Conservation (phyloP, 176 grass and related monocot genomes). For the Aegilops umbellulata region DNA sequence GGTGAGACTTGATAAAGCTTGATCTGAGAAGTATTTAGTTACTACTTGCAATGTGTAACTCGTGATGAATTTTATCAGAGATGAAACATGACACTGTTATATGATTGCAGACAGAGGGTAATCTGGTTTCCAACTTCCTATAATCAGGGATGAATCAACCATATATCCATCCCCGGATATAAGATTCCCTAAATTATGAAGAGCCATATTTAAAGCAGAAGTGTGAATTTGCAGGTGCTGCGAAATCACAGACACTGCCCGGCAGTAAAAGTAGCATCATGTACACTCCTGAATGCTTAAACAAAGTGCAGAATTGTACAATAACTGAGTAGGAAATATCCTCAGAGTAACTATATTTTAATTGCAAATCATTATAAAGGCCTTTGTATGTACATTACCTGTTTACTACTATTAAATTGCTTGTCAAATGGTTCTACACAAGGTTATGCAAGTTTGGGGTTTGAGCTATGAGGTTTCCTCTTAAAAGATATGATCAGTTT, state of each 20-base stretch:
- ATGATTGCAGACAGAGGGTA: conserved; percentile 3
- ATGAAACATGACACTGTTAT: not conserved
- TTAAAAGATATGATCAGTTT: too few relatives aligned
- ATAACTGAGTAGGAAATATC: not conserved
- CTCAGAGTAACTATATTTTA: not conserved
- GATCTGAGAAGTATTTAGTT: conserved; percentile 59
- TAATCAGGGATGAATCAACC: conserved; percentile 54
- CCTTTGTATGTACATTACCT: too few relatives aligned
- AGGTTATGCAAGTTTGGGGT: too few relatives aligned
- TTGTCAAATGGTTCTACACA: too few relatives aligned
- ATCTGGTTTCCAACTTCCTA: conserved; percentile 48
- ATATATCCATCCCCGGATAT: conserved; percentile 79
- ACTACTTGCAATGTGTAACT: conserved; percentile 16
- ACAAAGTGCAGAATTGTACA: not conserved
- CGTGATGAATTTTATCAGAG: conserved; percentile 11
- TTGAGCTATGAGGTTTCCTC: too few relatives aligned
- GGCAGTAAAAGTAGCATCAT: not conserved
- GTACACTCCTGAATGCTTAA: not conserved
- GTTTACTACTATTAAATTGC: too few relatives aligned
- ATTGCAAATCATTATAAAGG: not conserved
- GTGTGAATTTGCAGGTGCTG: conserved; percentile 13
- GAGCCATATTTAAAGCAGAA: conserved; percentile 59
- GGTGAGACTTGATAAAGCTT: conserved; percentile 71
- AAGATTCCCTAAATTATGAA: conserved; percentile 82
- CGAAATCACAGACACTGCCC: conserved; percentile 9